Evolutionary conservation across 1,284 basidiomycete genomes (phyloP).

Genomic region (Blastosporella zonata): DNA sequence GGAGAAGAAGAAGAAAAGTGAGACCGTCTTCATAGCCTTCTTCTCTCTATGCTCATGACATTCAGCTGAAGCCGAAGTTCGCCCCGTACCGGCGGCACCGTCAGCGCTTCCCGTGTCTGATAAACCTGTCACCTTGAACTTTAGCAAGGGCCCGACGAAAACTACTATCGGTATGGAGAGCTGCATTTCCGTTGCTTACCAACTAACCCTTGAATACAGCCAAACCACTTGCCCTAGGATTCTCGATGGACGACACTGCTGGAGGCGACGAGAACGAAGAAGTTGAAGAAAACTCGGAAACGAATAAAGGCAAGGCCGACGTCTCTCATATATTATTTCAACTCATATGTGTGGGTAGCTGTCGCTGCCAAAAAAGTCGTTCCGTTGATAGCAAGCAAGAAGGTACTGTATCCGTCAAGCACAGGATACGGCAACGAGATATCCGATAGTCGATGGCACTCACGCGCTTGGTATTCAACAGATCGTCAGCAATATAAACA

Average conservation of each 20-base stretch:
- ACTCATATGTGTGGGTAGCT: conserved; percentile 35
- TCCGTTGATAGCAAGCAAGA: conserved; percentile 84
- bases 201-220: conserved; percentile 3
- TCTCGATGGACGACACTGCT: conserved; percentile 50
- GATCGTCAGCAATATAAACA: conserved; percentile 87
- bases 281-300: conserved; percentile 41
- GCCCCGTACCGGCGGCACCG: conserved; percentile 40
- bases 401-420: conserved; percentile 33
- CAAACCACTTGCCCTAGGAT: conserved; percentile 49
- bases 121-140: conserved; percentile 74
- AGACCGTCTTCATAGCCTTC: conserved; percentile 1
- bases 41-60: neutral
- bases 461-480: conserved; percentile 29
- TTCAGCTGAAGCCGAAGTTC: conserved; percentile 25
- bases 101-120: conserved; percentile 69
- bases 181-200: neutral
- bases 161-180: conserved; percentile 33
- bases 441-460: conserved; percentile 3
- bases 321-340: neutral
- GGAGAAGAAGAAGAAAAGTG: conserved; percentile 61
- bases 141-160: conserved; percentile 54
- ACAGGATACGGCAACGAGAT: neutral
- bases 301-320: conserved; percentile 53
- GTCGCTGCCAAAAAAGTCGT: conserved; percentile 71
- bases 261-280: conserved; percentile 38